Evolutionary conservation across 1,284 basidiomycete genomes (phyloP).

Genomic region (Ceratobasidium sp.): DNA sequence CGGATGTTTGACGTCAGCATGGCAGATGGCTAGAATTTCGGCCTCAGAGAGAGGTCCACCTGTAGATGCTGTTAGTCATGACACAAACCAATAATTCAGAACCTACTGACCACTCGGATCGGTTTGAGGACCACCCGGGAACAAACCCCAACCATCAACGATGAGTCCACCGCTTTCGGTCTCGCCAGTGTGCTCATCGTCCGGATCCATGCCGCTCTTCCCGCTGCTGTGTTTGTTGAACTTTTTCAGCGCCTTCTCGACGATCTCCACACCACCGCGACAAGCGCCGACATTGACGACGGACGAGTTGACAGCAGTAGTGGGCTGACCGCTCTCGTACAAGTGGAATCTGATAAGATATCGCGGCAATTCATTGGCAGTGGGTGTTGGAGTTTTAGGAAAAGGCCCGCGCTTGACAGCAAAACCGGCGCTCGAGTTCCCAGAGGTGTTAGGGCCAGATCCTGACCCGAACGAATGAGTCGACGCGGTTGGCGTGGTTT

Average conservation of each 20-base stretch:
- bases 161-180: constrained; percentile 70
- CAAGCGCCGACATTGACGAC: constrained; percentile 83
- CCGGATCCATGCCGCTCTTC: constrained; percentile 45
- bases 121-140: constrained; percentile 62
- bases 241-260: constrained; percentile 87
- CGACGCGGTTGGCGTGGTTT: constrained; percentile 27
- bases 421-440: constrained; percentile 55
- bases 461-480: constrained; percentile 31
- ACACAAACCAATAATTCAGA: neutral
- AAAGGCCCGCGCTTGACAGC: constrained; percentile 64
- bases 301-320: constrained; percentile 58
- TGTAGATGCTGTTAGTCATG: constrained; percentile 43
- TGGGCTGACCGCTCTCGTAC: constrained; percentile 65
- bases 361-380: constrained; percentile 77
- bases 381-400: constrained; percentile 53
- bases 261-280: constrained; percentile 78
- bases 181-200: constrained; percentile 60
- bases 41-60: constrained; percentile 80
- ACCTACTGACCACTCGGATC: constrained; percentile 60
- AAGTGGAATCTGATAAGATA: constrained; percentile 87
- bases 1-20: constrained; percentile 79
- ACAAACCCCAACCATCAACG: constrained; percentile 90
- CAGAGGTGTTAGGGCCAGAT: constrained; percentile 40
- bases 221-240: constrained; percentile 65
- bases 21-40: constrained; percentile 85